Conservation (phyloP, 192 early-diverging fungal genomes). For the Chytriomyces sp. region DNA sequence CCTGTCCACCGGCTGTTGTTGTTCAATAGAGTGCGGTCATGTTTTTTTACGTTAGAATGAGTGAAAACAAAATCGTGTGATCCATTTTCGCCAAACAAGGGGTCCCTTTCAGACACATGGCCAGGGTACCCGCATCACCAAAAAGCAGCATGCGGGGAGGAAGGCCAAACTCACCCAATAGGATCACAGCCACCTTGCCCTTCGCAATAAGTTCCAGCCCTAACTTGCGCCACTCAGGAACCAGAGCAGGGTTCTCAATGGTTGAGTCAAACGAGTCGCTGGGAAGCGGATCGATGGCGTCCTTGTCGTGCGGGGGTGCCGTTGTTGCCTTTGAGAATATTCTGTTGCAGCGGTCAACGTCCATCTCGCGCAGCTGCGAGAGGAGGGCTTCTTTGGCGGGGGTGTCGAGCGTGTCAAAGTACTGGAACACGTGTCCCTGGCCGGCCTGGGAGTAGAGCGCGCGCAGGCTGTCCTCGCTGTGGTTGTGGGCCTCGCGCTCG, state of each 20-base stretch:
- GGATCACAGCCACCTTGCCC: slow-evolving; percentile 91
- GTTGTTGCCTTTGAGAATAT: slow-evolving; percentile 80
- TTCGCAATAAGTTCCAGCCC: slow-evolving; percentile 82
- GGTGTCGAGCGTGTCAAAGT: slow-evolving; percentile 71
- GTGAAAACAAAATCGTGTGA: too few species aligned
- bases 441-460: slow-evolving; percentile 66
- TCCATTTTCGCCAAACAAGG: too few species aligned
- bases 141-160: background rate
- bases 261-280: slow-evolving; percentile 54
- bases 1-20: slow-evolving; percentile 24
- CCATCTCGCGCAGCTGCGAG: slow-evolving; percentile 71
- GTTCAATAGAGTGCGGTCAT: slow-evolving; percentile 8
- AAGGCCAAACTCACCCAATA: slow-evolving; percentile 67
- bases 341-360: slow-evolving; percentile 79
- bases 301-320: slow-evolving; percentile 49
- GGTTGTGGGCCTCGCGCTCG: background rate
- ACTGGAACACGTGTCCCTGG: slow-evolving; percentile 88
- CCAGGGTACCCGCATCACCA: too few species aligned
- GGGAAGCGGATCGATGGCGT: slow-evolving; percentile 76
- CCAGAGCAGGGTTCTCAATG: slow-evolving; percentile 50
- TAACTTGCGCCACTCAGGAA: slow-evolving; percentile 69
- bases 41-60: too few species aligned
- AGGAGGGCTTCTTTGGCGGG: slow-evolving; percentile 64
- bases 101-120: slow-evolving; percentile 12
- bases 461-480: slow-evolving; percentile 25